Base-by-base conservation (phyloP, 768 basidiomycete genomes). In the Hemileccinum rubropunctum region DNA sequence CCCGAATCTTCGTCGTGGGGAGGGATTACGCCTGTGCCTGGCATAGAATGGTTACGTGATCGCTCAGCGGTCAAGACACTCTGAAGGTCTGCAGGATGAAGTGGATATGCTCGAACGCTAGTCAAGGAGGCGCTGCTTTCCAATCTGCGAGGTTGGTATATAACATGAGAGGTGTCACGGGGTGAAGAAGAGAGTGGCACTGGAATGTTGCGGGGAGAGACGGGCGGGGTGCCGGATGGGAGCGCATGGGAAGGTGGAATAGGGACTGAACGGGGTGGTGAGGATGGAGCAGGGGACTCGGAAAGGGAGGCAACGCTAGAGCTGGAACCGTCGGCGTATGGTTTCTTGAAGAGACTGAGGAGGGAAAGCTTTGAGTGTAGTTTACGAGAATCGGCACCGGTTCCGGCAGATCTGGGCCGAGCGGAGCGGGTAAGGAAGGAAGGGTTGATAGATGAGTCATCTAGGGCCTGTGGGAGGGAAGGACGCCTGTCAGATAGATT, bases 341-440 rank as follows among this genome's bases (percentile, higher is more conserved):
- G 52, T 68, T 84, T 86, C 75, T 80, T 85, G 73, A 90, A 89
- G 14, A 90, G 73, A 57, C 80, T 83, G 55, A 89, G 72, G 46
- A 91, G 71, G 20, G 88, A 89, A 49, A 88, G 78, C 65, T 91
- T 91, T 66, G 83, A 82, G 23, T 78, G 77, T 4, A 87, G 66
- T 58, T 74, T 83, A 47, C 70, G 70, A 32, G 77, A 69, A 21
- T 86, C 84, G 47, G 82, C 78, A 47, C 76, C 85, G 27, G 76
- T 84, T 6, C 88, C 86, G 33, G 87, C 86, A 34, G 88, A 90
- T 52, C 83, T 76, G 15, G 90, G 88, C 47, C 88, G 75, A 35
- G 74, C 76, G 35, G 66, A 70, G 42, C 74, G 73, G 53, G 48
- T 39, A 18, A 60, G 23, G 43, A 63, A 64, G 42, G 59, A 52